A percentile compares a stretch with the other conserved stretches of the same genome.
These are phyloP conservation scores for Onygenales sp. DNA, from an alignment of 2,329 filamentous ascomycete genomes.

Conservation along the genomic window DNA sequence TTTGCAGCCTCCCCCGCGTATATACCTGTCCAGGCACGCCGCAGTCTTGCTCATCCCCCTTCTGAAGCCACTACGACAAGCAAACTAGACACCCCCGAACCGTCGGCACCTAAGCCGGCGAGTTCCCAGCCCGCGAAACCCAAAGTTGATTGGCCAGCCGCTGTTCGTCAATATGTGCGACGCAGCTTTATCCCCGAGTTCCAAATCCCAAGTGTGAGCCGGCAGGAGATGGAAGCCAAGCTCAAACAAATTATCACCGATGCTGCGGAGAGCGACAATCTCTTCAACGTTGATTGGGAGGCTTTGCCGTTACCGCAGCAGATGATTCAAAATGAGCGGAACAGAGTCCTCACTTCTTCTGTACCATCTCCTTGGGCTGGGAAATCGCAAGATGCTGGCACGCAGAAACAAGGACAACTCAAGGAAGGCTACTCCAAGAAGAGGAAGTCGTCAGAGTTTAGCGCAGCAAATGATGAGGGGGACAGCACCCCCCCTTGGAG, in stretches of 20 bases:
- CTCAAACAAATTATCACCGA: constrained; percentile 77
- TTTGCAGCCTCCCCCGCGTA: constrained; percentile 43
- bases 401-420: constrained; percentile 1
- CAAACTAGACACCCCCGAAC: constrained; percentile 14
- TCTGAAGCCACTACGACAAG: constrained; percentile 11
- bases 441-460: constrained; percentile 64
- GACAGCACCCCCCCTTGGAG: constrained; percentile 60
- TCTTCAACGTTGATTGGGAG: constrained; percentile 74
- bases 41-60: constrained; percentile 43
- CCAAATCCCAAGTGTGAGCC: constrained; percentile 51
- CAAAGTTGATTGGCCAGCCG: constrained; percentile 67
- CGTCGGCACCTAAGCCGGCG: constrained; percentile 18
- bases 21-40: constrained; percentile 53
- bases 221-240: constrained; percentile 69
- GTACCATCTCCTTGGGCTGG: constrained; percentile 23
- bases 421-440: constrained; percentile 38
- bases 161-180: constrained; percentile 82
- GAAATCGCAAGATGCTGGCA: constrained; percentile 14
- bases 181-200: constrained; percentile 74
- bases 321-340: constrained; percentile 64
- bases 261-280: constrained; percentile 62
- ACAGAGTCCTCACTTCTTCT: constrained; percentile 32
- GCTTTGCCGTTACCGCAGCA: constrained; percentile 74
- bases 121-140: constrained; percentile 31
- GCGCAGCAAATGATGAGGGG: constrained; percentile 45